These are phyloP conservation scores for Salinomyces thailandicus DNA, from an alignment of 2,329 filamentous ascomycete genomes.

Conservation along the genomic window DNA sequence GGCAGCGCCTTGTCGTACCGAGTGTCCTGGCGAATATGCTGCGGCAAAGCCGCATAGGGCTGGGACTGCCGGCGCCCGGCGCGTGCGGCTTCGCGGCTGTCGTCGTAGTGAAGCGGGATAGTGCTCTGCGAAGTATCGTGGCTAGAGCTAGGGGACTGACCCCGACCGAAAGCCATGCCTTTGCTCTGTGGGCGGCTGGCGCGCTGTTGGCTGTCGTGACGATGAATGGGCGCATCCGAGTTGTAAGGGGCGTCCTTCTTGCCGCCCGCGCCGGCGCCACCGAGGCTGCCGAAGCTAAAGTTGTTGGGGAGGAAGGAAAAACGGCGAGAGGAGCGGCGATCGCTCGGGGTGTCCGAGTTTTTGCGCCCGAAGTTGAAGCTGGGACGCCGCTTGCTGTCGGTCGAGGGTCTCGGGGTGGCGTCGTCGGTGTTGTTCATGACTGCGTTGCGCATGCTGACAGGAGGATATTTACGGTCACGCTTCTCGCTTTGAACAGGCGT, in stretches of 20 bases:
- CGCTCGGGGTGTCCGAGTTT: constrained; percentile 30
- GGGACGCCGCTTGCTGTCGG: constrained; percentile 38
- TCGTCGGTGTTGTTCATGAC: constrained; percentile 43
- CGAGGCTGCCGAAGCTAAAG: constrained; percentile 36
- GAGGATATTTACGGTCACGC: constrained; percentile 67
- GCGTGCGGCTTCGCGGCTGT: constrained; percentile 18
- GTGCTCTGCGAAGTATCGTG: constrained; percentile 35
- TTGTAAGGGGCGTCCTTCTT: constrained; percentile 26
- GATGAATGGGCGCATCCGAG: constrained; percentile 19
- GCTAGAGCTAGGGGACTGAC: constrained; percentile 34
- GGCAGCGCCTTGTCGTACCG: constrained; percentile 24
- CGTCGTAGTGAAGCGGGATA: constrained; percentile 34
- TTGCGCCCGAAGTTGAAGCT: constrained; percentile 42
- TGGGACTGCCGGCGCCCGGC: constrained; percentile 13
- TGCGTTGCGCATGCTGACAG: constrained; percentile 76
- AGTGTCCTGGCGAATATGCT: constrained; percentile 1
- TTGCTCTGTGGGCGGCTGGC: constrained; percentile 26
- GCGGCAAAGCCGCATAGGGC: constrained; percentile 8
- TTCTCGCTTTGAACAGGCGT: constrained; percentile 43
- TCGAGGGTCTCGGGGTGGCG: constrained; percentile 40
- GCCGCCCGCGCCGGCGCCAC: constrained; percentile 12
- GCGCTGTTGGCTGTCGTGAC: constrained; percentile 11
- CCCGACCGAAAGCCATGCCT: constrained; percentile 35
- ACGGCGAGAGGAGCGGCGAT: constrained; percentile 33
- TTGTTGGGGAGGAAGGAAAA: constrained; percentile 42